A percentile compares a stretch with the other conserved stretches of the same genome.
Conservation (phyloP, 805 yeast species). For the Wickerhamiella sorbophila region DNA sequence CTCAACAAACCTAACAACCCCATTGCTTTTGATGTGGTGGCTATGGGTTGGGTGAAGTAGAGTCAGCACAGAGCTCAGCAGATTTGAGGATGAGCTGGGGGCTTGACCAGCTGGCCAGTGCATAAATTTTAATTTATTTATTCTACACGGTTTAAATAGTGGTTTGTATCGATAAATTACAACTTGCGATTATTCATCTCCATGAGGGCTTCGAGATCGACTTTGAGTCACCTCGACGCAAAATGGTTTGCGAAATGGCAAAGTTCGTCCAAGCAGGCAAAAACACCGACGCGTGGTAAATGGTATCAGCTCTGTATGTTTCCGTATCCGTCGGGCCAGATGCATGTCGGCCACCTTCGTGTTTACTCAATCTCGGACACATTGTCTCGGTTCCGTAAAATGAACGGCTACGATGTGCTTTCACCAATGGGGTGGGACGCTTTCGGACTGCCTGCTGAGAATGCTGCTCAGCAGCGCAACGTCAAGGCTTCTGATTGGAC, state of each 20-base stretch:
- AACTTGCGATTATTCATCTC: too few relatives aligned
- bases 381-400: conserved; percentile 59
- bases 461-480: conserved; percentile 84
- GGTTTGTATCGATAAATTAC: too few relatives aligned
- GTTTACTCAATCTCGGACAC: conserved; percentile 87
- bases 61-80: too few relatives aligned
- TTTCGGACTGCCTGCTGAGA: conserved; percentile 95
- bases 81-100: too few relatives aligned
- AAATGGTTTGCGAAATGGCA: conserved; percentile 3
- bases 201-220: background rate
- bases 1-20: conserved; percentile 8
- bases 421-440: conserved; percentile 99
- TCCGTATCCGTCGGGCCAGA: conserved; percentile 88
- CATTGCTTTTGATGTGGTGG: too few relatives aligned
- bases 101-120: too few relatives aligned
- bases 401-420: conserved; percentile 62
- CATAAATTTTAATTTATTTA: too few relatives aligned
- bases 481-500: conserved; percentile 81
- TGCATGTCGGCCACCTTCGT: conserved; percentile 89
- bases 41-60: too few relatives aligned
- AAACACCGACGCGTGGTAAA: conserved; percentile 17
- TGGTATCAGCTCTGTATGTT: conserved; percentile 75
- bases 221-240: conserved; percentile 1
- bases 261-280: conserved; percentile 1
- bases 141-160: too few relatives aligned